Conservation (phyloP, 1,139 yeast species). For the Hansenula lynferdii region DNA sequence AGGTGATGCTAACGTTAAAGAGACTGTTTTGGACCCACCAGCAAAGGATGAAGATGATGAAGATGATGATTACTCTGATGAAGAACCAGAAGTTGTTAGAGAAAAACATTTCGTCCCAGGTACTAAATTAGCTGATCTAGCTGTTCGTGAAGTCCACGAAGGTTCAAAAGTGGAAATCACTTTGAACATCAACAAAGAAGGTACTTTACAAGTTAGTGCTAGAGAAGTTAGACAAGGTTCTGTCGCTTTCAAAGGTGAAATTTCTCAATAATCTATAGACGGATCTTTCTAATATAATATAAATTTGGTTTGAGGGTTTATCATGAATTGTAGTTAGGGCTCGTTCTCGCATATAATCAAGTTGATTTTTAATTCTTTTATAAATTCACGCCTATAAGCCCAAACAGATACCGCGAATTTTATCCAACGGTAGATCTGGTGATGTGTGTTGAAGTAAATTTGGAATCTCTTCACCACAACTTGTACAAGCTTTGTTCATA, state of each 20-base stretch:
- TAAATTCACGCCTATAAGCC: too few species aligned
- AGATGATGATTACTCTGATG: conserved; percentile 61
- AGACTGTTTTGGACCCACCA: conserved; percentile 68
- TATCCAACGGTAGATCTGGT: too few species aligned
- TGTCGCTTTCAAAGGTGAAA: conserved; percentile 23
- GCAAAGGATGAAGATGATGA: conserved; percentile 47
- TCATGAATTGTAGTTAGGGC: background rate
- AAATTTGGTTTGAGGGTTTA: background rate
- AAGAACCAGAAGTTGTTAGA: conserved; percentile 73
- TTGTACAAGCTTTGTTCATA: too few species aligned
- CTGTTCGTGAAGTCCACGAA: conserved; percentile 66
- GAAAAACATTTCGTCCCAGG: conserved; percentile 75
- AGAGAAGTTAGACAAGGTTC: conserved; percentile 73
- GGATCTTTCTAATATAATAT: background rate
- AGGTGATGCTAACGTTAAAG: conserved; percentile 77
- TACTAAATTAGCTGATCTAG: conserved; percentile 71
- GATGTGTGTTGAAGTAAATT: too few species aligned
- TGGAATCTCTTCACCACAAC: too few species aligned
- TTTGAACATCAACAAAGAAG: conserved; percentile 81
- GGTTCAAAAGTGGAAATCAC: conserved; percentile 67
- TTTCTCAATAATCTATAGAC: conserved; percentile 3
- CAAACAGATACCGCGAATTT: too few species aligned
- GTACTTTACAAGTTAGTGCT: conserved; percentile 76
- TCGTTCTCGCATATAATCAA: too few species aligned
- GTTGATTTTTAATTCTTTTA: too few species aligned